phyloP scores from a whole-genome alignment of 305 asterid genomes.

The Euphrasia arctica region DNA sequence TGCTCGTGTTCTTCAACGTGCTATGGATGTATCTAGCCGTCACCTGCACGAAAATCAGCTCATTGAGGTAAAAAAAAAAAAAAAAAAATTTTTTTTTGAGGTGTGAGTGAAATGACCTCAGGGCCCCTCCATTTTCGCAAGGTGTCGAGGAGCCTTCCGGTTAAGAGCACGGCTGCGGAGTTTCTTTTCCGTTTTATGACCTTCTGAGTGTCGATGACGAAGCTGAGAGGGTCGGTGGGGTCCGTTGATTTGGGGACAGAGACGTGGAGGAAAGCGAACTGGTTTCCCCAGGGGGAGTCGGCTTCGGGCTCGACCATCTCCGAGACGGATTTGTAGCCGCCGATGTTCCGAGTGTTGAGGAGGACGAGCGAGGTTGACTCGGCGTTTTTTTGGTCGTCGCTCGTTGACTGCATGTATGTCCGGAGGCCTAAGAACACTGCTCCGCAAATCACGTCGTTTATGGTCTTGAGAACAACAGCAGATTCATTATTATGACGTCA shows the following conservation, averaged over 20 bases:
- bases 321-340: conserved; percentile 54
- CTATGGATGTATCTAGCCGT: conserved; percentile 57
- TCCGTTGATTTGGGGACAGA: conserved; percentile 38
- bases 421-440: conserved; percentile 63
- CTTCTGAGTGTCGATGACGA: conserved; percentile 39
- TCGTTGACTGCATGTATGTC: conserved; percentile 54
- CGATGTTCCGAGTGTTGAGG: conserved; percentile 64
- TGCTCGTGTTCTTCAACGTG: conserved; percentile 66
- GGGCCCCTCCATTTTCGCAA: conserved; percentile 58
- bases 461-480: conserved; percentile 34
- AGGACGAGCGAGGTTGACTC: conserved; percentile 64
- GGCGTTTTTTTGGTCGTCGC: conserved; percentile 30
- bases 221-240: conserved; percentile 40
- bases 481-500: too few species aligned
- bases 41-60: conserved; percentile 31
- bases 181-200: conserved; percentile 47
- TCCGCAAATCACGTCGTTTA: conserved; percentile 83
- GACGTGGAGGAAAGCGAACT: conserved; percentile 73
- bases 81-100: too few species aligned
- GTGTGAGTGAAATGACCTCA: conserved; percentile 39
- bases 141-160: conserved; percentile 56
- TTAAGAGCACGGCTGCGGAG: conserved; percentile 54
- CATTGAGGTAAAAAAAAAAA: too few species aligned
- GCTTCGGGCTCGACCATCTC: conserved; percentile 65
- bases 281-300: conserved; percentile 80